Evolutionary conservation across 441 rosid species (phyloP).

Genomic region (Francoa sonchifolia): DNA sequence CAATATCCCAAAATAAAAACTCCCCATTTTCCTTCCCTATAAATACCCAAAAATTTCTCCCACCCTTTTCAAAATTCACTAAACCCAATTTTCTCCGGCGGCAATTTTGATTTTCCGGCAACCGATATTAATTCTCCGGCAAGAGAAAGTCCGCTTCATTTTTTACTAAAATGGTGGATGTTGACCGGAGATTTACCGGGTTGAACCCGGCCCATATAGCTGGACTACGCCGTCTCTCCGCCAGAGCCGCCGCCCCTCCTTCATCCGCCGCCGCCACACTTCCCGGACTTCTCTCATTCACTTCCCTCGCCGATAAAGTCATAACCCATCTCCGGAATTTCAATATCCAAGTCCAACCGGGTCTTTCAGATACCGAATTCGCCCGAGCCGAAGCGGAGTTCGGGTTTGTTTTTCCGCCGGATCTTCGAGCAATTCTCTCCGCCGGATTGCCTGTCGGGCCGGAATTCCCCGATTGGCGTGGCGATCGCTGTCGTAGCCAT

Average conservation of each 20-base stretch:
- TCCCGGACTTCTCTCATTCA: conserved; percentile 52
- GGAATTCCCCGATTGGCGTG: conserved; percentile 90
- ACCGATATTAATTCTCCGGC: too few species aligned
- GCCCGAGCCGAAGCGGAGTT: conserved; percentile 90
- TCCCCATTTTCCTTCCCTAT: too few species aligned
- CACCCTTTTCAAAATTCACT: too few species aligned
- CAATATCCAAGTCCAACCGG: conserved; percentile 64
- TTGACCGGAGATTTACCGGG: conserved; percentile 86
- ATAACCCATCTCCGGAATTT: conserved; percentile 54
- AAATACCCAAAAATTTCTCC: too few species aligned
- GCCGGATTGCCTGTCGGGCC: conserved; percentile 81
- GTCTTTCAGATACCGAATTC: conserved; percentile 73
- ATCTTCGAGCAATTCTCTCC: conserved; percentile 73
- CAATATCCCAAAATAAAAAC: too few species aligned
- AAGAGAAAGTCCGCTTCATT: too few species aligned
- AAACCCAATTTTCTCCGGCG: too few species aligned
- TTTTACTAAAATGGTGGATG: conserved; percentile 99
- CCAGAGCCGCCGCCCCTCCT: conserved; percentile 75
- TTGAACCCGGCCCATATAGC: conserved; percentile 86
- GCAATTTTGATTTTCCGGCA: too few species aligned
- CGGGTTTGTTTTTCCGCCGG: conserved; percentile 81
- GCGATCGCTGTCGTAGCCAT: conserved; percentile 62
- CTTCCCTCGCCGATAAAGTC: conserved; percentile 65
- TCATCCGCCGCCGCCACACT: conserved; percentile 36
- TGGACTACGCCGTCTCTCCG: conserved; percentile 89